phyloP scores from a whole-genome alignment of 2,329 filamentous ascomycete species.

The Knufia fluminis region DNA sequence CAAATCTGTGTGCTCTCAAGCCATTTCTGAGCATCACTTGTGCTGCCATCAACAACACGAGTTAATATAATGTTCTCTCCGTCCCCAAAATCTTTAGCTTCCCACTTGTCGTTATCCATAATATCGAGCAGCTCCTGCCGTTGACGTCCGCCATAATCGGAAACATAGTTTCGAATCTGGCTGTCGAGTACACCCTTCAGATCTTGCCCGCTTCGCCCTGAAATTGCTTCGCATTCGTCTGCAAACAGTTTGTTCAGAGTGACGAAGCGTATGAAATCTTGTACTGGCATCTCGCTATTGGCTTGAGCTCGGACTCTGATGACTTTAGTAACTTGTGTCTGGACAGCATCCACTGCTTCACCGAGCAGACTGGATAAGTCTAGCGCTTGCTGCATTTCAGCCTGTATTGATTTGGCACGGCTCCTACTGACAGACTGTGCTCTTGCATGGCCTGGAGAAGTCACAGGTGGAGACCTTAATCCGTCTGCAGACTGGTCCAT shows the following conservation, averaged over 20 bases:
- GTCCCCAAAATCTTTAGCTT: slow-evolving; percentile 53
- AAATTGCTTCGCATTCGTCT: slow-evolving; percentile 58
- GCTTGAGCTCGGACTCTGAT: slow-evolving; percentile 56
- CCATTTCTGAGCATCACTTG: slow-evolving; percentile 49
- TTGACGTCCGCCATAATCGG: slow-evolving; percentile 47
- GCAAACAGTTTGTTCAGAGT: slow-evolving; percentile 55
- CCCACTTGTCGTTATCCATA: slow-evolving; percentile 56
- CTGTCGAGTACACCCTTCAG: slow-evolving; percentile 53
- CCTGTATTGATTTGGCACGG: slow-evolving; percentile 32
- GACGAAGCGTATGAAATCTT: slow-evolving; percentile 54
- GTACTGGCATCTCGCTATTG: slow-evolving; percentile 44
- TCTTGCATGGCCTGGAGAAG: slow-evolving; percentile 12
- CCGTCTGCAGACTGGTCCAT: slow-evolving; percentile 30
- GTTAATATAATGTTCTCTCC: slow-evolving; percentile 42
- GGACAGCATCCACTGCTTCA: slow-evolving; percentile 58
- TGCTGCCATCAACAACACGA: slow-evolving; percentile 51
- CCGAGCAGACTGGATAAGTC: slow-evolving; percentile 58
- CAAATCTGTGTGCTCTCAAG: slow-evolving; percentile 41
- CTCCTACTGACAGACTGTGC: not conserved
- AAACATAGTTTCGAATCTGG: slow-evolving; percentile 55
- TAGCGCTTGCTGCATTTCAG: slow-evolving; percentile 54
- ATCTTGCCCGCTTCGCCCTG: slow-evolving; percentile 50
- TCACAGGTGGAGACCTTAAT: slow-evolving; percentile 37
- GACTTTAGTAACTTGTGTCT: slow-evolving; percentile 55
- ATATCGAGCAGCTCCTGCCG: slow-evolving; percentile 47